phyloP scores from a whole-genome alignment of 2,329 filamentous ascomycete species.

The Talaromyces sp. region DNA sequence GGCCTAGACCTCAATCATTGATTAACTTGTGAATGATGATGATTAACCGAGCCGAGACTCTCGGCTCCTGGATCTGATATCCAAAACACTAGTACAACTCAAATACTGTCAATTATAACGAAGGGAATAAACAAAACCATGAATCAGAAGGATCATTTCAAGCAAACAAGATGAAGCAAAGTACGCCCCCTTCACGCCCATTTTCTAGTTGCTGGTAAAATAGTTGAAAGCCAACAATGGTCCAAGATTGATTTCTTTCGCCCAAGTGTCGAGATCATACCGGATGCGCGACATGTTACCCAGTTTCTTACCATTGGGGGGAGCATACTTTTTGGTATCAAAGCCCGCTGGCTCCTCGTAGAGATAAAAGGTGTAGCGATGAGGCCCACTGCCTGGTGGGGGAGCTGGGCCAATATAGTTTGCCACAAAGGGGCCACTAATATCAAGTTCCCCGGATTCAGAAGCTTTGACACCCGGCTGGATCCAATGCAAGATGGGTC shows the following conservation, averaged over 20 bases:
- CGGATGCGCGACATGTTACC: constrained; percentile 43
- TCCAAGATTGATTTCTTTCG: constrained; percentile 37
- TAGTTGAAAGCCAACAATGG: constrained; percentile 42
- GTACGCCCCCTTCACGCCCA: no score
- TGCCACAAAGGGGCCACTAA: constrained; percentile 27
- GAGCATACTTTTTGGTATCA: constrained; percentile 35
- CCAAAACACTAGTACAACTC: no score
- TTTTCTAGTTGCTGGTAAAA: constrained; percentile 33
- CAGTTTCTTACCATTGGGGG: constrained; percentile 40
- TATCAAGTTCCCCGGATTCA: constrained; percentile 12
- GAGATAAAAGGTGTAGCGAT: constrained; percentile 55
- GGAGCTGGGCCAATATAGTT: constrained; percentile 52
- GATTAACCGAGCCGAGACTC: no score
- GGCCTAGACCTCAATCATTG: no score
- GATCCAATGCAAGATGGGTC: constrained; percentile 39
- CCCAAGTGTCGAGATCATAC: constrained; percentile 48
- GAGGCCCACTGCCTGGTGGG: constrained; percentile 50
- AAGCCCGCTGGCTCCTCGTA: constrained; percentile 52
- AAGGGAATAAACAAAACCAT: no score
- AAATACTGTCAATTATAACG: no score
- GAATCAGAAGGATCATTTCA: no score
- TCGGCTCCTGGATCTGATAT: no score
- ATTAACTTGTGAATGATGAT: no score
- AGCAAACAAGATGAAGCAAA: not conserved
- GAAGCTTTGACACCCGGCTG: constrained; percentile 28